These are phyloP conservation scores for Stemphylium vesicarium DNA, from an alignment of 2,329 filamentous ascomycete genomes.

Conservation along the genomic window DNA sequence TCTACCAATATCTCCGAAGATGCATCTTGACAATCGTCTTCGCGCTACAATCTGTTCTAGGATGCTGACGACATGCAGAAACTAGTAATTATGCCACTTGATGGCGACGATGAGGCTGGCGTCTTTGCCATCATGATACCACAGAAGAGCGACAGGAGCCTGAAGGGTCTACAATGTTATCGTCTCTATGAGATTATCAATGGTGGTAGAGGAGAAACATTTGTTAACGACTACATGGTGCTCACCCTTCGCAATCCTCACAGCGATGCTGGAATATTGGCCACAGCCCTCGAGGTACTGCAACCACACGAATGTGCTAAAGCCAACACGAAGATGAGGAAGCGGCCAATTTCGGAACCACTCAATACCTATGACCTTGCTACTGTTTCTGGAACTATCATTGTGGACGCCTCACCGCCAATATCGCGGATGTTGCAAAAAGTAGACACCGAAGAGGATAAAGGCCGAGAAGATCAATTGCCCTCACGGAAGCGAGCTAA, in stretches of 20 bases:
- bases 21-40: neutral
- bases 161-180: conserved; percentile 19
- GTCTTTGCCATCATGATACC: conserved; percentile 31
- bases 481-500: neutral
- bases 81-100: conserved; percentile 25
- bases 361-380: neutral
- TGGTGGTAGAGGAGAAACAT: conserved; percentile 1
- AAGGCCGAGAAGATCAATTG: neutral
- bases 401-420: neutral
- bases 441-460: neutral
- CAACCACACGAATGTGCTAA: neutral
- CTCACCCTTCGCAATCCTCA: conserved; percentile 20
- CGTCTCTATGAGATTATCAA: conserved; percentile 18
- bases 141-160: conserved; percentile 19
- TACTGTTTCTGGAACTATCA: neutral
- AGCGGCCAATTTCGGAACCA: neutral
- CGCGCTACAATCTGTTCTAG: no score
- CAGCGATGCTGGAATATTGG: conserved; percentile 1
- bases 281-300: conserved; percentile 6
- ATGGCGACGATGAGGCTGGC: conserved; percentile 14
- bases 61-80: conserved; percentile 18
- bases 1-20: no score
- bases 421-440: neutral
- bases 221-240: conserved; percentile 22
- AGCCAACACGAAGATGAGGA: neutral